Evolutionary conservation across 2,329 filamentous ascomycete species (phyloP).

Genomic region (Calonectria fujianensis): DNA sequence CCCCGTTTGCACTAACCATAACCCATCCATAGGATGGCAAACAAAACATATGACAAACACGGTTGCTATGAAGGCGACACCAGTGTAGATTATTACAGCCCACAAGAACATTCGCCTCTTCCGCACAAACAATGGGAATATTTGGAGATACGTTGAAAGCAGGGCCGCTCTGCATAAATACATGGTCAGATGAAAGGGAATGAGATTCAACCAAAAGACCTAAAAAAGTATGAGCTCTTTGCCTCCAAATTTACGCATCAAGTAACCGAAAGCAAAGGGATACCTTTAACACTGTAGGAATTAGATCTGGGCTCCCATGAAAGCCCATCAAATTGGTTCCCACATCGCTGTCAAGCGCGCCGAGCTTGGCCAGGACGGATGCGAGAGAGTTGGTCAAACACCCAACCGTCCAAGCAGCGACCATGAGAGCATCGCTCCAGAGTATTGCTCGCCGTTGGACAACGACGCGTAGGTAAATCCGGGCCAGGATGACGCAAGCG

Average conservation of each 20-base stretch:
- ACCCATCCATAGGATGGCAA: background rate
- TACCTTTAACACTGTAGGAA: background rate
- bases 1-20: background rate
- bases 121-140: background rate
- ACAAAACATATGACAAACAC: background rate
- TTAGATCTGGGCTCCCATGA: background rate
- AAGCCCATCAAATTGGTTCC: background rate
- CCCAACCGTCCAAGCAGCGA: background rate
- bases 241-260: too few species aligned
- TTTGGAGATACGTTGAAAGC: background rate
- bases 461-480: background rate
- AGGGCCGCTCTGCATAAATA: background rate
- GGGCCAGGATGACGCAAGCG: background rate
- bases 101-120: conserved; percentile 10
- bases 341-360: background rate
- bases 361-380: background rate
- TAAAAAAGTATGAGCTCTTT: background rate
- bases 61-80: background rate
- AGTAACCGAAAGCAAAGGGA: background rate
- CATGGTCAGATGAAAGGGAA: background rate
- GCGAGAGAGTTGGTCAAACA: background rate
- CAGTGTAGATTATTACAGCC: background rate
- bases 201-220: background rate
- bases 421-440: background rate
- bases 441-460: background rate